Percentiles rank a stretch among this genome's conserved stretches.
phyloP scores from a whole-genome alignment of 1,284 basidiomycete species.

The Microbotryomycetes sp. region DNA sequence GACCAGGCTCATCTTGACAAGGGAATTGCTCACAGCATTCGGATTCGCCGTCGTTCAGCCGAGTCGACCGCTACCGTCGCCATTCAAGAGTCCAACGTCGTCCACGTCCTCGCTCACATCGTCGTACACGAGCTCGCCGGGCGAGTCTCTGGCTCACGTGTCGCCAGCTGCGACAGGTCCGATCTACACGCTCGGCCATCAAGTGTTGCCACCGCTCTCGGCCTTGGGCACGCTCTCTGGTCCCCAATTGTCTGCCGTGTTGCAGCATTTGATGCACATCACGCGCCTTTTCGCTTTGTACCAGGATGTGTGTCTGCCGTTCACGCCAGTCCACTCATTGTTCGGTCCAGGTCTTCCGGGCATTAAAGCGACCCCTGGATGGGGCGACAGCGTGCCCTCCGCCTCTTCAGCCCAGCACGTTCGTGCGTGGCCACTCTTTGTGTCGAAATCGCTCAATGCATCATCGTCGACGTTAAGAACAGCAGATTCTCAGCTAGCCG shows the following conservation, averaged over 20 bases:
- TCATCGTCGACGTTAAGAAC: background rate
- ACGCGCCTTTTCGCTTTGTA: slow-evolving; percentile 22
- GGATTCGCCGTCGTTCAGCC: no score
- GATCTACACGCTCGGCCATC: slow-evolving; percentile 12
- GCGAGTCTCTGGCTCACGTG: background rate
- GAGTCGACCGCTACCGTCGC: slow-evolving; percentile 4
- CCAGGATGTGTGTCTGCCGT: slow-evolving; percentile 11
- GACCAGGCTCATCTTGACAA: slow-evolving; percentile 3
- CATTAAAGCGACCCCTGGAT: slow-evolving; percentile 4
- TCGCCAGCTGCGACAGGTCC: background rate
- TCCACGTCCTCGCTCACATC: background rate
- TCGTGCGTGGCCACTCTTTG: background rate
- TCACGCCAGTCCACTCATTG: slow-evolving; percentile 1
- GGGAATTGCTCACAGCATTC: slow-evolving; percentile 16
- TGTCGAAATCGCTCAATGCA: background rate
- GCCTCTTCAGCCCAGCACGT: background rate
- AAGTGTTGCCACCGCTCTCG: slow-evolving; percentile 13
- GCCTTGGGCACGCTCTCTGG: slow-evolving; percentile 1
- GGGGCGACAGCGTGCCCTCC: background rate
- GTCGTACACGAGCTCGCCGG: background rate
- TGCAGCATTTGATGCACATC: slow-evolving; percentile 14
- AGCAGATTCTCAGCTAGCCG: background rate
- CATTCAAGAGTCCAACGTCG: background rate
- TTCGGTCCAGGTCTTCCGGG: slow-evolving; percentile 17
- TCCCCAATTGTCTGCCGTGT: slow-evolving; percentile 5